A percentile compares a stretch with the other conserved stretches of the same genome.
These are phyloP conservation scores for Pseudogymnoascus sp. DNA, from an alignment of 2,329 filamentous ascomycete species.

Conservation along the genomic window DNA sequence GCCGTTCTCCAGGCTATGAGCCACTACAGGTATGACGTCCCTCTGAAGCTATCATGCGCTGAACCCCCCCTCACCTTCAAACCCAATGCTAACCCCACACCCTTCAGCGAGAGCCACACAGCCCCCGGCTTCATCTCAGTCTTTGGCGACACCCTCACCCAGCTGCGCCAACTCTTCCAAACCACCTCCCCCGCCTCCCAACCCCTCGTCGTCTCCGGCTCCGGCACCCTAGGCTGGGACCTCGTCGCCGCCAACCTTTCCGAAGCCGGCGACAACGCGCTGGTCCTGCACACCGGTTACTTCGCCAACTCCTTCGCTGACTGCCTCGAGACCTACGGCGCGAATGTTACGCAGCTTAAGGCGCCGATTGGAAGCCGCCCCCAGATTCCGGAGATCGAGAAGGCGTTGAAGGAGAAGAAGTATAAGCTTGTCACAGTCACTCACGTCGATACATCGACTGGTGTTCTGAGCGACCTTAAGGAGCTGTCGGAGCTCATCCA, in stretches of 20 bases:
- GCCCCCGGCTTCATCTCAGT: conserved; percentile 78
- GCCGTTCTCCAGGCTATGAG: conserved; percentile 89
- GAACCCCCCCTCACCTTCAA: not conserved
- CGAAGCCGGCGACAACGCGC: conserved; percentile 80
- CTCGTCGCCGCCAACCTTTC: conserved; percentile 88
- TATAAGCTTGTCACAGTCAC: conserved; percentile 95
- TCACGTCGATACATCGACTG: conserved; percentile 95
- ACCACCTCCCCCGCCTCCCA: conserved; percentile 75
- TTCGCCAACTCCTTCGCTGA: conserved; percentile 93
- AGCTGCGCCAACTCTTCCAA: conserved; percentile 91
- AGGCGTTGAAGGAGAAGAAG: conserved; percentile 78
- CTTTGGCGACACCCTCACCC: conserved; percentile 82
- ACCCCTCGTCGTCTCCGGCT: conserved; percentile 88
- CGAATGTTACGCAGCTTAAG: conserved; percentile 81
- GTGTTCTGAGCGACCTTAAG: conserved; percentile 87
- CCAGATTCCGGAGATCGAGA: conserved; percentile 79
- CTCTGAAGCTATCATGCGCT: too few species aligned
- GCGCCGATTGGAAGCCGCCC: conserved; percentile 83
- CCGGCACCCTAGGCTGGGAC: conserved; percentile 95
- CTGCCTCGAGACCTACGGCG: conserved; percentile 86
- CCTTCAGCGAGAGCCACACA: conserved; percentile 80
- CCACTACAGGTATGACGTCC: conserved; percentile 65
- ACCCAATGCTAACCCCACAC: conserved; percentile 17
- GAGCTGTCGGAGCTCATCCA: conserved; percentile 74
- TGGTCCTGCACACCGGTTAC: conserved; percentile 94